Evolutionary conservation across 345 rosid species (phyloP).

Genomic region (Dipteronia dyeriana): DNA sequence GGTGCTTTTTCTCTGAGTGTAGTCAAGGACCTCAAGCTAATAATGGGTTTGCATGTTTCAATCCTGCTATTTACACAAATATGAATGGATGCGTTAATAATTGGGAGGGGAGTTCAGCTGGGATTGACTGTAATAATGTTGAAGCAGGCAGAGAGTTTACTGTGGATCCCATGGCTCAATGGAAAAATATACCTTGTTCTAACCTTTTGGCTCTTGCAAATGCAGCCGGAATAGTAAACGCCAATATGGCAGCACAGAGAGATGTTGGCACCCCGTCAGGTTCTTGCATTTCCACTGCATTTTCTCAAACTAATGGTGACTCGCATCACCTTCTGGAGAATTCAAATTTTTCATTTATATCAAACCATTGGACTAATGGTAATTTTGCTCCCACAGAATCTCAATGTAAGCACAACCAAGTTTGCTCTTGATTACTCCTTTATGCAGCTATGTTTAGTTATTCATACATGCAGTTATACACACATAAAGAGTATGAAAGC

Average conservation of each 20-base stretch:
- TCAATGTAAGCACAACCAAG: constrained; percentile 30
- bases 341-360: constrained; percentile 3
- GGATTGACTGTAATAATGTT: not conserved
- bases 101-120: constrained; percentile 4
- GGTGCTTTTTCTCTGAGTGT: constrained; percentile 32
- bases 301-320: not conserved
- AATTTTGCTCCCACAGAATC: constrained; percentile 11
- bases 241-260: not conserved
- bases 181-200: constrained; percentile 36
- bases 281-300: constrained; percentile 12
- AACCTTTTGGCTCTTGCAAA: constrained; percentile 61
- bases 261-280: not conserved
- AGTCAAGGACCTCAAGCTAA: constrained; percentile 24
- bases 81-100: not conserved
- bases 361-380: constrained; percentile 13
- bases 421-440: not conserved
- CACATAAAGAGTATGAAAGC: not conserved
- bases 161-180: constrained; percentile 17
- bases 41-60: constrained; percentile 8
- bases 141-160: constrained; percentile 28
- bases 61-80: not conserved
- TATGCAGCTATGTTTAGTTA: not conserved
- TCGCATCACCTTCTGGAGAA: not conserved
- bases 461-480: not conserved
- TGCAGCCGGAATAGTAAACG: constrained; percentile 31